phyloP scores from a whole-genome alignment of 2,329 filamentous ascomycete species.

The Neophaeococcomyces aloes region DNA sequence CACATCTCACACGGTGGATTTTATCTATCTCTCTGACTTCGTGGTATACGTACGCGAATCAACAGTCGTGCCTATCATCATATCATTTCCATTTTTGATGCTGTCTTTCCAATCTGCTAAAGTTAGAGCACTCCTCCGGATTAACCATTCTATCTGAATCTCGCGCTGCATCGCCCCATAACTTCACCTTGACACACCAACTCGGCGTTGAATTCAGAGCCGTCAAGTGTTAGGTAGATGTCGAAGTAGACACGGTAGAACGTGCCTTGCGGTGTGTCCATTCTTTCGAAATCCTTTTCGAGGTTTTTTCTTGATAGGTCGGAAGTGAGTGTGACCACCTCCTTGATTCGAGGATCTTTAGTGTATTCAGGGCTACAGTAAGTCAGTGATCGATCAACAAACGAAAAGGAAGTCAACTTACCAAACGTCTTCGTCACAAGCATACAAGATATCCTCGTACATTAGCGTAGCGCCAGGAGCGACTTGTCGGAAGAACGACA shows the following conservation, averaged over 20 bases:
- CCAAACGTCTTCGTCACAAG: slow-evolving; percentile 90
- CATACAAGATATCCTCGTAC: slow-evolving; percentile 98
- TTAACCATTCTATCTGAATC: slow-evolving; percentile 52
- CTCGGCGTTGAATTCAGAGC: slow-evolving; percentile 95
- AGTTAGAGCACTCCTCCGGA: too few species aligned
- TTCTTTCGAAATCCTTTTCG: slow-evolving; percentile 97
- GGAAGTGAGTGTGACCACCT: slow-evolving; percentile 93
- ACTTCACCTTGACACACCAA: slow-evolving; percentile 98
- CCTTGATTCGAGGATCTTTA: slow-evolving; percentile 99
- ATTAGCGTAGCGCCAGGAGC: slow-evolving; percentile 94
- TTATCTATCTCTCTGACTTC: too few species aligned
- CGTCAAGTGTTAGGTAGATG: slow-evolving; percentile 84
- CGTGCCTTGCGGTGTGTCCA: slow-evolving; percentile 95
- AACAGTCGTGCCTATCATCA: too few species aligned
- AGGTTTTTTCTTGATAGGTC: slow-evolving; percentile 96
- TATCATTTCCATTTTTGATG: too few species aligned
- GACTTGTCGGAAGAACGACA: slow-evolving; percentile 96
- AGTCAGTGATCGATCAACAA: slow-evolving; percentile 4
- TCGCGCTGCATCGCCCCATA: slow-evolving; percentile 90
- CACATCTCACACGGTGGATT: too few species aligned
- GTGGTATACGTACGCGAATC: too few species aligned
- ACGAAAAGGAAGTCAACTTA: slow-evolving; percentile 9
- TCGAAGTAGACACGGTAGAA: slow-evolving; percentile 70
- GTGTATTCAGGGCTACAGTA: slow-evolving; percentile 67
- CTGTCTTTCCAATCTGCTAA: too few species aligned